Evolutionary conservation across 2,329 filamentous ascomycete species (phyloP).

Genomic region (Cladophialophora yegresii): DNA sequence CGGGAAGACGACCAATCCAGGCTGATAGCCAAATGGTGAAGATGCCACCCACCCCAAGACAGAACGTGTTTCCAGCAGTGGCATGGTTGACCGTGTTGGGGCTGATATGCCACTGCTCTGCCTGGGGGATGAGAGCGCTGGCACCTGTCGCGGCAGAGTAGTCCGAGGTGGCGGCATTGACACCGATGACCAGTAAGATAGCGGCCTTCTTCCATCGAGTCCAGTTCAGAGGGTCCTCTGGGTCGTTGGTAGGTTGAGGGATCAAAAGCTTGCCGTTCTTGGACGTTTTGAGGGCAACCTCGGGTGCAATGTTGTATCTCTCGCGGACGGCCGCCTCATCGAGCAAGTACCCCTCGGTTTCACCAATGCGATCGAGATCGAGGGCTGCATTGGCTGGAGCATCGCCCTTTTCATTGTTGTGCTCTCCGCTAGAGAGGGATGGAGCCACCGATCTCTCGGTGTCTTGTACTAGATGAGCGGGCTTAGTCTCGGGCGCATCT

Average conservation of each 20-base stretch:
- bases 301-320: constrained; percentile 32
- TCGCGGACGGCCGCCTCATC: constrained; percentile 33
- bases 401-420: constrained; percentile 21
- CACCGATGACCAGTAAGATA: constrained; percentile 53
- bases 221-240: constrained; percentile 60
- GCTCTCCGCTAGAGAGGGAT: constrained; percentile 27
- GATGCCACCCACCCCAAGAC: constrained; percentile 48
- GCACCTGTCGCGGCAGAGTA: constrained; percentile 53
- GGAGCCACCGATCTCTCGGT: constrained; percentile 15
- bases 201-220: constrained; percentile 52
- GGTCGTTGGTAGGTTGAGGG: constrained; percentile 56
- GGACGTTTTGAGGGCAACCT: constrained; percentile 42
- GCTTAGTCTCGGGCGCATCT: constrained; percentile 3
- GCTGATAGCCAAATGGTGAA: constrained; percentile 47
- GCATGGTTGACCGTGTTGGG: constrained; percentile 55
- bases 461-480: not conserved
- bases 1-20: constrained; percentile 50
- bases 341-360: constrained; percentile 36
- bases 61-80: constrained; percentile 53
- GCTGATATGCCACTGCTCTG: constrained; percentile 52
- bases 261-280: constrained; percentile 52
- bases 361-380: constrained; percentile 36
- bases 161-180: constrained; percentile 53
- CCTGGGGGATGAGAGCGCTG: constrained; percentile 50
- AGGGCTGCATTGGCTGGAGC: constrained; percentile 13